Percentiles rank a stretch among this genome's conserved stretches.
Conservation (phyloP, 768 basidiomycete genomes). For the Mycena leptocephala region DNA sequence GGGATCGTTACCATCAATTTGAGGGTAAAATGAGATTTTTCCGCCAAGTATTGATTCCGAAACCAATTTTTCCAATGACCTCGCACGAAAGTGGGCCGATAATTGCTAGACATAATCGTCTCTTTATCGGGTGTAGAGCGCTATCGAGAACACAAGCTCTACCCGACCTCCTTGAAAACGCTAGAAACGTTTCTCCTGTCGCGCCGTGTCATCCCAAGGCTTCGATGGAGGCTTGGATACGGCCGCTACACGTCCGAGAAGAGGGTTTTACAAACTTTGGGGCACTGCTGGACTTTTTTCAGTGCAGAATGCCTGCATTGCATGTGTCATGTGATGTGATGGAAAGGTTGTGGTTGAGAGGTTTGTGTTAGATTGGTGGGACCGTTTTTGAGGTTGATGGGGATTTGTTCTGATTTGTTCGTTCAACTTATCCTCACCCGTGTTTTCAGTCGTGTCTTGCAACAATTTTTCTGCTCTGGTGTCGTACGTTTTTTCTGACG, state of each 20-base stretch:
- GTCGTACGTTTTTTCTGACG: no score
- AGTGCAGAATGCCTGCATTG: background rate
- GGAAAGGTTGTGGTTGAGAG: background rate
- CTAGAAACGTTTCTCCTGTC: background rate
- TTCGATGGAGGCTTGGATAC: background rate
- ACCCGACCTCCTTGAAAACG: background rate
- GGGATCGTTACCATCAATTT: no score
- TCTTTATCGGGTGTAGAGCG: background rate
- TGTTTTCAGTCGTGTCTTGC: no score
- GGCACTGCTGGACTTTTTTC: background rate
- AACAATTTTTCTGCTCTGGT: no score
- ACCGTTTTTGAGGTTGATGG: background rate
- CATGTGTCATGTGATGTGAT: no score
- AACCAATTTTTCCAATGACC: background rate
- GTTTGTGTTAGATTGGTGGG: background rate
- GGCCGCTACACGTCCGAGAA: no score
- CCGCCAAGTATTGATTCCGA: no score
- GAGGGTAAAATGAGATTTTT: no score
- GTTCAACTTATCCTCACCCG: no score
- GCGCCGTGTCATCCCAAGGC: background rate
- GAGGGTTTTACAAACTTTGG: no score
- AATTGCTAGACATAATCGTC: background rate
- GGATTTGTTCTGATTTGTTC: no score
- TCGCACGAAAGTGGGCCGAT: background rate
- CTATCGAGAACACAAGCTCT: background rate